These are phyloP conservation scores for Phytopythium helicoides DNA, from an alignment of 352 stramenopile genomes.

Conservation along the genomic window DNA sequence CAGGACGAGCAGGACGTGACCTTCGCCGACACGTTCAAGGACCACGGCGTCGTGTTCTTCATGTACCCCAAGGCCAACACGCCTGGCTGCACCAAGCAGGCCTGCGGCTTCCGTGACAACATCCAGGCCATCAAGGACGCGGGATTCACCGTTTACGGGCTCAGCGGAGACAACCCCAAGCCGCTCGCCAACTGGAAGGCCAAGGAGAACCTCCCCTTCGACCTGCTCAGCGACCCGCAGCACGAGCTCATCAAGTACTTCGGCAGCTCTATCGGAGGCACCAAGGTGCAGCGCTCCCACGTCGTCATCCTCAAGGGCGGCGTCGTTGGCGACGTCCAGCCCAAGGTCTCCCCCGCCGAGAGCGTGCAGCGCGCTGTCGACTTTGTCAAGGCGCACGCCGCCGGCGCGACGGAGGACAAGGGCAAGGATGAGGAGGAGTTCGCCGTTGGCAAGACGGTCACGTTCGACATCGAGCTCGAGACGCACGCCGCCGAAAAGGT, in stretches of 20 bases:
- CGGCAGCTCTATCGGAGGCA: conserved; percentile 73
- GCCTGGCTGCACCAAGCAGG: conserved; percentile 86
- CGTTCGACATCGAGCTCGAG: conserved; percentile 64
- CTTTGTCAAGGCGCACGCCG: conserved; percentile 59
- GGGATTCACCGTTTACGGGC: conserved; percentile 76
- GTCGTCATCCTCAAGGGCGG: conserved; percentile 79
- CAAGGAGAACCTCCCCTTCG: conserved; percentile 75
- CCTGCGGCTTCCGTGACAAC: conserved; percentile 85
- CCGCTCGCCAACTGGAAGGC: conserved; percentile 73
- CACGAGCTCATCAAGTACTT: conserved; percentile 87
- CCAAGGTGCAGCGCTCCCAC: conserved; percentile 83
- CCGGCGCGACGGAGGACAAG: conserved; percentile 3
- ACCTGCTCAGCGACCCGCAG: conserved; percentile 79
- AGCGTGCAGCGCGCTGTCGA: conserved; percentile 72
- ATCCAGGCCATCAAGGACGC: conserved; percentile 79
- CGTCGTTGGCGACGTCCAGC: conserved; percentile 75
- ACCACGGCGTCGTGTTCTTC: conserved; percentile 84
- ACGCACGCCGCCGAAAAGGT: conserved; percentile 59
- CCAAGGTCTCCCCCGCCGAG: conserved; percentile 69
- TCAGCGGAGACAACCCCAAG: conserved; percentile 77
- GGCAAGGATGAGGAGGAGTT: conserved; percentile 17
- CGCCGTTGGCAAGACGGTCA: conserved; percentile 41
- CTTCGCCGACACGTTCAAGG: conserved; percentile 70
- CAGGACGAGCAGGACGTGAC: conserved; percentile 59
- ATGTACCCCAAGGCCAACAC: conserved; percentile 89